Conservation (phyloP, 2,329 filamentous ascomycete species). For the Endoconidiophora polonica region DNA sequence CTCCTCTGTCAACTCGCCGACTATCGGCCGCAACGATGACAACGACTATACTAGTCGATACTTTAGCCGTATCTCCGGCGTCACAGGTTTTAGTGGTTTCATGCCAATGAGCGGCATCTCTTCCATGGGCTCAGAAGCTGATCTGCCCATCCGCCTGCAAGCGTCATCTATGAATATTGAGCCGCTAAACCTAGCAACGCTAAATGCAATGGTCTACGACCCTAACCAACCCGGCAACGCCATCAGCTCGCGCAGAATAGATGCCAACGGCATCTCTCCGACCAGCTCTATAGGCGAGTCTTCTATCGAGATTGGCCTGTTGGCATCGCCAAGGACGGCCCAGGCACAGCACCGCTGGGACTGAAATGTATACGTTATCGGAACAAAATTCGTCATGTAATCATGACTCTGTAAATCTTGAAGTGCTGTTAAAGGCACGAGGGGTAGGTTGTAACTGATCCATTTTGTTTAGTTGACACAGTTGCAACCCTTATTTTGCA, state of each 20-base stretch:
- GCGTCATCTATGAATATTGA: background rate
- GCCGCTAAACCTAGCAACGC: slow-evolving; percentile 17
- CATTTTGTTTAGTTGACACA: background rate
- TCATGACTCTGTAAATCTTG: no score
- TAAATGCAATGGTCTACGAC: slow-evolving; percentile 37
- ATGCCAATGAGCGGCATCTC: background rate
- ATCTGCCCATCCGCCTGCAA: background rate
- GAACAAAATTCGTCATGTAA: background rate
- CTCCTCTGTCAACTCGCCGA: background rate
- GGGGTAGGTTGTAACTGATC: background rate
- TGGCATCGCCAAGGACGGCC: slow-evolving; percentile 4
- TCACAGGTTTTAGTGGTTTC: slow-evolving; percentile 8
- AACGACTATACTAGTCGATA: slow-evolving; percentile 14
- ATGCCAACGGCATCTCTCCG: slow-evolving; percentile 19
- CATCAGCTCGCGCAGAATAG: slow-evolving; percentile 18
- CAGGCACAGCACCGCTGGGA: slow-evolving; percentile 2
- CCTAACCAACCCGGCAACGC: slow-evolving; percentile 23
- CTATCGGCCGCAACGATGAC: slow-evolving; percentile 12
- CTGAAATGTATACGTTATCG: background rate
- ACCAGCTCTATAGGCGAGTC: background rate
- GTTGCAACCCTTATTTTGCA: background rate
- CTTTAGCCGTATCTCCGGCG: slow-evolving; percentile 6
- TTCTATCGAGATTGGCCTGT: slow-evolving; percentile 9
- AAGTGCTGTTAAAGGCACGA: background rate
- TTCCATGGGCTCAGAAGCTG: background rate